phyloP scores from a whole-genome alignment of 768 basidiomycete species.

The Rhodotorula paludigena region DNA sequence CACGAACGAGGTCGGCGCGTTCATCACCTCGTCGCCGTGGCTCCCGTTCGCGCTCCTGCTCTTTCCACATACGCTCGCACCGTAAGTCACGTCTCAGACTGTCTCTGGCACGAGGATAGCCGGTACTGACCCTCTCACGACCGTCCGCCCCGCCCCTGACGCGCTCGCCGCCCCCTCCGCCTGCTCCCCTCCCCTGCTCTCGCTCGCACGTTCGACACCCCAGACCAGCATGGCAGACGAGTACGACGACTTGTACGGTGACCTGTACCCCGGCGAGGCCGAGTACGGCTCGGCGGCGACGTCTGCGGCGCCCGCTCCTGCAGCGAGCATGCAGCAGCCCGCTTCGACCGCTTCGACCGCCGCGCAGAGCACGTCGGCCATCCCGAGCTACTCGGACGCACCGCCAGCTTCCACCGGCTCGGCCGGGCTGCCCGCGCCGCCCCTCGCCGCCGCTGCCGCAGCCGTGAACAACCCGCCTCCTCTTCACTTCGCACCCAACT shows the following conservation, averaged over 20 bases:
- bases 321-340: constrained; percentile 39
- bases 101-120: too few species aligned
- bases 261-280: constrained; percentile 38
- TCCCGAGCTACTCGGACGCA: constrained; percentile 43
- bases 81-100: too few species aligned
- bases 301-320: not conserved
- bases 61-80: too few species aligned
- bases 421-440: not conserved
- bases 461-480: constrained; percentile 37
- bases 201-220: not conserved
- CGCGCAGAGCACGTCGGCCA: constrained; percentile 11
- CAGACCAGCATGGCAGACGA: not conserved
- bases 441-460: constrained; percentile 11
- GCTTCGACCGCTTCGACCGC: constrained; percentile 33
- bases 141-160: too few species aligned
- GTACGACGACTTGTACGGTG: constrained; percentile 46
- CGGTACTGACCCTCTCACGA: too few species aligned
- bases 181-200: too few species aligned
- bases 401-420: not conserved
- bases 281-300: constrained; percentile 2
- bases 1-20: too few species aligned
- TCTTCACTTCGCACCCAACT: constrained; percentile 26
- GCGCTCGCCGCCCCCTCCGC: too few species aligned
- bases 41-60: too few species aligned
- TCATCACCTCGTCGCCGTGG: too few species aligned